phyloP scores from a whole-genome alignment of 495 filamentous ascomycete genomes.

The Acidomyces sp. region DNA sequence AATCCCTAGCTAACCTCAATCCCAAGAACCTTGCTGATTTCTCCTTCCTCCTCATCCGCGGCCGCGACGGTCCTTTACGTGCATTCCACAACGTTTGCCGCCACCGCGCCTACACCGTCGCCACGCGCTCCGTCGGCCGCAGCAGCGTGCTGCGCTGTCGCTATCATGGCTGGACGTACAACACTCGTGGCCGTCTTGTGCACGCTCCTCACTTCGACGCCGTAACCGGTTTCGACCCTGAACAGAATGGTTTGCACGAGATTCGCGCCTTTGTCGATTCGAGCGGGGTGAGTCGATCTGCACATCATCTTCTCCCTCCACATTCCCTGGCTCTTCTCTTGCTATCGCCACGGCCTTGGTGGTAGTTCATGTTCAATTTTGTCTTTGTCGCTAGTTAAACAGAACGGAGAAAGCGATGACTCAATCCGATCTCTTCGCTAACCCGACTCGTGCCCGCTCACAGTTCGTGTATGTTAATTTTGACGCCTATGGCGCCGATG shows the following conservation, averaged over 20 bases:
- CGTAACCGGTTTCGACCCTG: constrained; percentile 41
- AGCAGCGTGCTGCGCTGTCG: constrained; percentile 42
- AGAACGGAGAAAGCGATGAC: too few species aligned
- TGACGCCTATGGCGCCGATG: constrained; percentile 6
- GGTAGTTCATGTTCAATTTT: too few species aligned
- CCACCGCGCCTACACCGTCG: constrained; percentile 44
- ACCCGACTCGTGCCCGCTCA: too few species aligned
- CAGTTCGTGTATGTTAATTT: constrained; percentile 21
- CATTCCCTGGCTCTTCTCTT: too few species aligned
- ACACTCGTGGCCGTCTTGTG: constrained; percentile 38
- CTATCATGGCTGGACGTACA: constrained; percentile 53
- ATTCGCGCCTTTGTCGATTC: constrained; percentile 36
- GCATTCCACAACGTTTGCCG: constrained; percentile 47
- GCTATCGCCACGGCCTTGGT: too few species aligned
- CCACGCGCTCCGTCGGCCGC: constrained; percentile 36
- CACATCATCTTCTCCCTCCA: too few species aligned
- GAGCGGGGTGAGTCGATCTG: too few species aligned
- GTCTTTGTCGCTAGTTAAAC: too few species aligned
- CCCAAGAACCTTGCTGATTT: constrained; percentile 7
- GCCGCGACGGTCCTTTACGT: constrained; percentile 3
- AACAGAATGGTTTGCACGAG: constrained; percentile 34
- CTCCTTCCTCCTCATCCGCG: constrained; percentile 5
- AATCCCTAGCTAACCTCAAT: too few species aligned
- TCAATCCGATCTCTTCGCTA: too few species aligned
- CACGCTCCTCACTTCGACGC: constrained; percentile 45